These are phyloP conservation scores for Phlebiopsis gigantea DNA, from an alignment of 768 basidiomycete species.

Conservation along the genomic window DNA sequence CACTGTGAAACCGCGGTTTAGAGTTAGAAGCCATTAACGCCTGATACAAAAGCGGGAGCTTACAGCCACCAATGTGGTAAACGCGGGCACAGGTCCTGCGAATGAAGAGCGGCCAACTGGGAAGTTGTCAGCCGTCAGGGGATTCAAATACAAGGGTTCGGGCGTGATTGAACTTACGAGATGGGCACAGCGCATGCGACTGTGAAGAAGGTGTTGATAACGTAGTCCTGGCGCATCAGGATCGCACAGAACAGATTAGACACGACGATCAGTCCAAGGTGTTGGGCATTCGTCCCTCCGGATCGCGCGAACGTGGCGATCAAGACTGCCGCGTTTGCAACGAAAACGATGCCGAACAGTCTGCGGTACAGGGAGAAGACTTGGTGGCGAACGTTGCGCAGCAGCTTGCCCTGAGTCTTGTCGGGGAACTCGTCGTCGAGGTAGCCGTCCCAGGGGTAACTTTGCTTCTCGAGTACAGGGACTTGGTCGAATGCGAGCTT, in stretches of 20 bases:
- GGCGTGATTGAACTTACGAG: constrained; percentile 33
- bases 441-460: constrained; percentile 47
- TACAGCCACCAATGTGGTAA: constrained; percentile 51
- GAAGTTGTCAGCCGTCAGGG: constrained; percentile 17
- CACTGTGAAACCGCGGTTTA: constrained; percentile 22
- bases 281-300: constrained; percentile 25
- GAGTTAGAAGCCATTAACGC: not conserved
- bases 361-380: constrained; percentile 51
- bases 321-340: constrained; percentile 44
- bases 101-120: constrained; percentile 51
- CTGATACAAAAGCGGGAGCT: constrained; percentile 10
- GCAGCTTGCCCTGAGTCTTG: constrained; percentile 41
- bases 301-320: constrained; percentile 27
- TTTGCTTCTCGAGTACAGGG: constrained; percentile 23
- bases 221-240: constrained; percentile 44
- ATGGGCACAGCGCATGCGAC: constrained; percentile 44
- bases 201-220: constrained; percentile 54
- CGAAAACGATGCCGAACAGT: constrained; percentile 49
- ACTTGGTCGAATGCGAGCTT: constrained; percentile 17
- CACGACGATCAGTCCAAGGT: constrained; percentile 33
- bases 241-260: constrained; percentile 41
- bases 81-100: constrained; percentile 50
- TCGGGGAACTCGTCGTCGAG: constrained; percentile 41
- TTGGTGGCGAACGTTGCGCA: constrained; percentile 51
- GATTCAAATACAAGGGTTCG: not conserved